Evolutionary conservation across 768 basidiomycete species (phyloP).

Genomic region (Dendrothele bispora): DNA sequence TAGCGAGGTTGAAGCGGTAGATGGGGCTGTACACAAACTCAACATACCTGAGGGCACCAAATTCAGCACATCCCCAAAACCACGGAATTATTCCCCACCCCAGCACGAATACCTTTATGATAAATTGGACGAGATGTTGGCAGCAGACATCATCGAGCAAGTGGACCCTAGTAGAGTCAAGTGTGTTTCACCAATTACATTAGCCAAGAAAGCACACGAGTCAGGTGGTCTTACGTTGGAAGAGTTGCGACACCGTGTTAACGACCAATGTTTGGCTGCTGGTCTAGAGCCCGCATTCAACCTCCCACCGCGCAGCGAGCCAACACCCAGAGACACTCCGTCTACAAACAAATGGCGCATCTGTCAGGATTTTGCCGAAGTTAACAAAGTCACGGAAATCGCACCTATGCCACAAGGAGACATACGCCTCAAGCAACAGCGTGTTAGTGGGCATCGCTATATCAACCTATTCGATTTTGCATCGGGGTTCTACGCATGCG

Average conservation of each 20-base stretch:
- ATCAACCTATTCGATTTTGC: conserved; percentile 34
- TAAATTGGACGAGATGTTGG: too few relatives aligned
- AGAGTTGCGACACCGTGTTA: conserved; percentile 4
- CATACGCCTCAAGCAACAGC: conserved; percentile 36
- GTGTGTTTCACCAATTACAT: conserved; percentile 7
- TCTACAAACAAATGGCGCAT: conserved; percentile 27
- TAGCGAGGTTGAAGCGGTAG: conserved; percentile 11
- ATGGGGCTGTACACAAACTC: conserved; percentile 21
- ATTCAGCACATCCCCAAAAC: conserved; percentile 3
- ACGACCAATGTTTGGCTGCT: conserved; percentile 9
- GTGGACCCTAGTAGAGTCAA: too few relatives aligned
- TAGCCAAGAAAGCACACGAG: conserved; percentile 14
- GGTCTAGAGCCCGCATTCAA: background rate
- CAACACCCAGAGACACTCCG: background rate
- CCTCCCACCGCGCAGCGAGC: too few relatives aligned
- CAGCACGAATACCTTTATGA: too few relatives aligned
- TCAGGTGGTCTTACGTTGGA: conserved; percentile 7
- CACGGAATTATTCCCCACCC: too few relatives aligned
- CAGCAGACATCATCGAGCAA: too few relatives aligned
- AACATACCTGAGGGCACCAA: conserved; percentile 16
- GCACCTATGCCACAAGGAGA: too few relatives aligned
- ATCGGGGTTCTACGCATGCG: too few relatives aligned
- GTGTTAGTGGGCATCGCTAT: conserved; percentile 33
- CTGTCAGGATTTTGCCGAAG: too few relatives aligned
- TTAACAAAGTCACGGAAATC: too few relatives aligned